Evolutionary conservation across 2,329 filamentous ascomycete genomes (phyloP).

Genomic region (Fusarium domesticum): DNA sequence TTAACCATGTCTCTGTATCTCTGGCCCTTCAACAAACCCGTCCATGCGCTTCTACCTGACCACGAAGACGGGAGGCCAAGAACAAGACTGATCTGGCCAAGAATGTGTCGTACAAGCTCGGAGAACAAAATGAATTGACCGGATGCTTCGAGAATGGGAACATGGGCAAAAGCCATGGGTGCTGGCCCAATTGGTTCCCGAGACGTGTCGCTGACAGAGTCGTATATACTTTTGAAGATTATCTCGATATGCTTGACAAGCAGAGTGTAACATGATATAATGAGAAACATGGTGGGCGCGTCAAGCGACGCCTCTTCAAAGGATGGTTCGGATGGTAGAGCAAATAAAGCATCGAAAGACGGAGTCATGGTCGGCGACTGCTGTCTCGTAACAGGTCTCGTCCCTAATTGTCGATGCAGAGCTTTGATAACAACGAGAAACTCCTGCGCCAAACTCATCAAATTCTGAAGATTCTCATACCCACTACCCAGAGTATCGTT

Average conservation of each 20-base stretch:
- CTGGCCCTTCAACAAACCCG: constrained; percentile 20
- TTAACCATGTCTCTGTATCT: constrained; percentile 26
- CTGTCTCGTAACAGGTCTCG: constrained; percentile 4
- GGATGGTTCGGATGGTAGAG: neutral
- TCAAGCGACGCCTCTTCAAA: constrained; percentile 13
- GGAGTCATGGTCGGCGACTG: constrained; percentile 3
- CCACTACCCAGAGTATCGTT: constrained; percentile 11
- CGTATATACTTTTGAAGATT: constrained; percentile 19
- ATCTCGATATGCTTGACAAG: constrained; percentile 27
- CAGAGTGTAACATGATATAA: constrained; percentile 32
- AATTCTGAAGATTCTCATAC: constrained; percentile 20
- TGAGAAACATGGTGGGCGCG: constrained; percentile 27
- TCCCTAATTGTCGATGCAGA: constrained; percentile 25
- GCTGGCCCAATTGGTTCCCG: constrained; percentile 16
- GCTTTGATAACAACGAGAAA: constrained; percentile 27
- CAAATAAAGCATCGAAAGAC: constrained; percentile 2
- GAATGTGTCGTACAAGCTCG: constrained; percentile 26
- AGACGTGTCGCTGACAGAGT: constrained; percentile 11
- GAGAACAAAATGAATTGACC: constrained; percentile 30
- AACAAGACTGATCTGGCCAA: constrained; percentile 27
- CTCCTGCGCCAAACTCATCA: constrained; percentile 24
- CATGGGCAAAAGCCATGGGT: constrained; percentile 24
- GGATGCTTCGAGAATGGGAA: constrained; percentile 25
- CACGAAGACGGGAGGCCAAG: constrained; percentile 26
- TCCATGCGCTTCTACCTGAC: constrained; percentile 25